Evolutionary conservation across 768 basidiomycete species (phyloP), one percentile per base, ranked within the genome.

Genomic region (Kwoniella dendrophila): DNA sequence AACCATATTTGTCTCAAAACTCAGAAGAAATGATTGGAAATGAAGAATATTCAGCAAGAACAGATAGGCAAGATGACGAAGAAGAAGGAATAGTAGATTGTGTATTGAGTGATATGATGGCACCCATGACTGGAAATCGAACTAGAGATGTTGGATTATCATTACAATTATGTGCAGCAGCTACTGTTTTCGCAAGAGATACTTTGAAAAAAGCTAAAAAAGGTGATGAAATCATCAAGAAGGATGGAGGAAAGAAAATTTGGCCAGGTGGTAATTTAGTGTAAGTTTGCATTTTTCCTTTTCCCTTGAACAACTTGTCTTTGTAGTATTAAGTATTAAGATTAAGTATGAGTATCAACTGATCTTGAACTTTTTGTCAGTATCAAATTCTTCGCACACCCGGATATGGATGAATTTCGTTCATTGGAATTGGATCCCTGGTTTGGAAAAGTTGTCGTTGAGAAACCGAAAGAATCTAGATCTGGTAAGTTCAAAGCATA

Each of bases 61-160:
- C n/a, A n/a, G n/a, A n/a, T n/a, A n/a, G n/a, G n/a, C n/a, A n/a
- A n/a, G n/a, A n/a, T n/a, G n/a, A n/a, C n/a, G 54, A 34, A 36
- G 34, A 36, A 36, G 11, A 27, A 27, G 47, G 27, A 29, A 48
- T 48, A 77, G 88, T 86, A 6, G 92, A 97, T 74, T 81, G 94
- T 18, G 84, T 96, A 26, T 82, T 96, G 3, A 90, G 88, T 7
- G 94, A 96, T 73, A 93, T 97, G 88, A 90, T 92, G 18, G 86
- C 86, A 20, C 92, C 93, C 75, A 82, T 86, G 62, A 85, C 88
- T 1, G 94, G 95, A 4, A 86, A 88, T 62, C 76, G 82, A 18
- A 77, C 80, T 0, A 82, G 83, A 51, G 94, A 98, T 78, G 83
- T 84, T 1, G 83, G 87, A 70, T 76, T 83, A 10, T 87, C 87